A percentile compares a stretch with the other conserved stretches of the same genome.
Evolutionary conservation across 306 rosid species (phyloP).

Genomic region (Lathyrus oleraceus): DNA sequence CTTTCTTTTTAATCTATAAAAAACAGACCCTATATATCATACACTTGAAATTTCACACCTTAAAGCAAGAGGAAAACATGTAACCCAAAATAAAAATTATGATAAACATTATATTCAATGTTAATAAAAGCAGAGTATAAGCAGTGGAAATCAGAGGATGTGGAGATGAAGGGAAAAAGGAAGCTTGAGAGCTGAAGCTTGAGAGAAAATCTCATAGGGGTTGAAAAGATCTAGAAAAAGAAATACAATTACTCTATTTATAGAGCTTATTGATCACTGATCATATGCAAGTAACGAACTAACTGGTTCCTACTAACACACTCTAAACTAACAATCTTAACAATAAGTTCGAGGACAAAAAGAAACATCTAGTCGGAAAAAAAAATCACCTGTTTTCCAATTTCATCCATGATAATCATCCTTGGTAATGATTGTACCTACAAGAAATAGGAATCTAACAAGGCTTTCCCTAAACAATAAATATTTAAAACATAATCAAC

Average conservation of each 20-base stretch:
- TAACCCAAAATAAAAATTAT: not conserved
- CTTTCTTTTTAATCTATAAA: no score
- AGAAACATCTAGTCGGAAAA: slow-evolving; percentile 15
- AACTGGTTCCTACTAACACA: not conserved
- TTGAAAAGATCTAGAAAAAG: not conserved
- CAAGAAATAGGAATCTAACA: slow-evolving; percentile 35
- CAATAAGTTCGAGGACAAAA: not conserved
- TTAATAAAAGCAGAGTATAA: not conserved
- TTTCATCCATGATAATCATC: slow-evolving; percentile 97
- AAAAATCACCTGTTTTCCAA: slow-evolving; percentile 84
- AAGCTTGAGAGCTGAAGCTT: not conserved
- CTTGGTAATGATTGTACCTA: slow-evolving; percentile 97
- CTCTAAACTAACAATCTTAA: not conserved
- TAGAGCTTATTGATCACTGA: not conserved
- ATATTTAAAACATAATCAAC: slow-evolving; percentile 14
- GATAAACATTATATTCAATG: slow-evolving; percentile 16
- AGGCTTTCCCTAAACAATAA: slow-evolving; percentile 18
- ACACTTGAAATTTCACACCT: not conserved
- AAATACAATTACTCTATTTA: not conserved
- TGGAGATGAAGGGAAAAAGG: not conserved
- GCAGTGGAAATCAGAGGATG: not conserved
- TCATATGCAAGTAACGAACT: not conserved
- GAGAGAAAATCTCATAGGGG: not conserved
- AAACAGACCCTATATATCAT: not conserved
- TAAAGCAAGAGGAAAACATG: not conserved